phyloP scores from a whole-genome alignment of 164 flowering plant genomes.

The Houttuynia cordata region DNA sequence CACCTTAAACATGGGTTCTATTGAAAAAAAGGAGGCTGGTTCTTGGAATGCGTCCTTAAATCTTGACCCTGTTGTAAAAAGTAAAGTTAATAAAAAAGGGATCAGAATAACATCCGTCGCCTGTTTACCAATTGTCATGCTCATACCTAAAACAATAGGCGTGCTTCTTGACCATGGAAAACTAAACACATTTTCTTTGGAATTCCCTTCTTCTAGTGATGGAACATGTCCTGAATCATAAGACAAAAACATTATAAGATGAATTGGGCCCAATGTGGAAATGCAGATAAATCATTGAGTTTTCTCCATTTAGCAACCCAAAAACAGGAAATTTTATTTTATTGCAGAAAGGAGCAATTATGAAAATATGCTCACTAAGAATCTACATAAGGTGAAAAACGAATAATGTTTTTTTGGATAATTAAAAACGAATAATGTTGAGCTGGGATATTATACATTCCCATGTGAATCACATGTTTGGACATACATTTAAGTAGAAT shows the following conservation, averaged over 20 bases:
- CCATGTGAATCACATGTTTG: too few relatives aligned
- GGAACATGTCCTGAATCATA: slow-evolving; percentile 66
- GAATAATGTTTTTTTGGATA: too few relatives aligned
- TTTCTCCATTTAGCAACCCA: too few relatives aligned
- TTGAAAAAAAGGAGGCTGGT: slow-evolving; percentile 56
- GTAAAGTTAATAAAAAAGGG: slow-evolving; percentile 3
- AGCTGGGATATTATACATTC: too few relatives aligned
- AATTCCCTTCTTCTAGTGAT: slow-evolving; percentile 71
- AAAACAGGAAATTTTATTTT: too few relatives aligned
- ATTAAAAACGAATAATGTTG: too few relatives aligned
- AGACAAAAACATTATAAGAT: not conserved
- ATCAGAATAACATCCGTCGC: not conserved
- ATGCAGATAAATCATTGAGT: not conserved
- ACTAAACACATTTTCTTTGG: slow-evolving; percentile 55
- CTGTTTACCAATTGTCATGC: not conserved
- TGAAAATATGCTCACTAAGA: too few relatives aligned
- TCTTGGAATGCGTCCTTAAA: slow-evolving; percentile 96
- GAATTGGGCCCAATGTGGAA: not conserved
- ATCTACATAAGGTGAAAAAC: too few relatives aligned
- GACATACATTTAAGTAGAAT: too few relatives aligned
- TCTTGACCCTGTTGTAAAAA: slow-evolving; percentile 52
- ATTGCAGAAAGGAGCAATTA: too few relatives aligned
- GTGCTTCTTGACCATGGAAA: slow-evolving; percentile 68
- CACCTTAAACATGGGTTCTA: slow-evolving; percentile 90
- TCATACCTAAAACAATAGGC: slow-evolving; percentile 72